A percentile compares a stretch with the other conserved stretches of the same genome.
phyloP scores from a whole-genome alignment of 768 basidiomycete genomes.

The Amanita inopinata region DNA sequence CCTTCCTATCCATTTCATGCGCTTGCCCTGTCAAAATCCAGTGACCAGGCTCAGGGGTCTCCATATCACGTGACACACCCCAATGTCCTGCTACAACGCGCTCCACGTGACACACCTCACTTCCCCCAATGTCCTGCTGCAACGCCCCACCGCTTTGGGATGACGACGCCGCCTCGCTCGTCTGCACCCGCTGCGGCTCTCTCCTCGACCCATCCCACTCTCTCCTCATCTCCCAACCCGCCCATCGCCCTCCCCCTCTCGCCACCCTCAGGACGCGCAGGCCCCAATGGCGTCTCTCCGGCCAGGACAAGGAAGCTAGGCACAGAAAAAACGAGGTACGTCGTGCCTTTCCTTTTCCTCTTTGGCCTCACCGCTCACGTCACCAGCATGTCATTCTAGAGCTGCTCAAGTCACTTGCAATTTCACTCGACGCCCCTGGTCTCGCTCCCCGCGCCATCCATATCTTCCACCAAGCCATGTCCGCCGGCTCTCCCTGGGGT shows the following conservation, averaged over 20 bases:
- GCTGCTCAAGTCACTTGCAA: conserved; percentile 52
- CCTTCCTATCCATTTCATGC: no score
- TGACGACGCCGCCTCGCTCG: conserved; percentile 46
- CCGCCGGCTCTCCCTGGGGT: conserved; percentile 62
- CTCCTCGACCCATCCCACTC: conserved; percentile 54
- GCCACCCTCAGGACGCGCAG: conserved; percentile 40
- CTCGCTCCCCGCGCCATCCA: conserved; percentile 54
- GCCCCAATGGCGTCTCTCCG: conserved; percentile 51
- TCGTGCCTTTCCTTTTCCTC: conserved; percentile 16
- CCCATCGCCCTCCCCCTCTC: conserved; percentile 22
- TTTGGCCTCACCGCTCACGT: conserved; percentile 13
- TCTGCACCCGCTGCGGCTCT: conserved; percentile 68
- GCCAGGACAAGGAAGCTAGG: conserved; percentile 56
- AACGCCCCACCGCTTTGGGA: conserved; percentile 42
- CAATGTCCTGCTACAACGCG: no score
- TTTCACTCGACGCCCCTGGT: conserved; percentile 49
- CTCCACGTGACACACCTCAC: no score
- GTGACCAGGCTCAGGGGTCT: conserved; percentile 2
- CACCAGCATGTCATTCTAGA: conserved; percentile 53
- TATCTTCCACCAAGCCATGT: conserved; percentile 63
- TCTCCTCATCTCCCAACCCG: conserved; percentile 41
- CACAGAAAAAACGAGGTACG: conserved; percentile 55
- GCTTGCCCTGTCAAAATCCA: no score
- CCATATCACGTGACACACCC: no score
- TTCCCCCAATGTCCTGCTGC: conserved; percentile 35